phyloP scores from a whole-genome alignment of 2,329 filamentous ascomycete genomes.

The Alternaria viburni region DNA sequence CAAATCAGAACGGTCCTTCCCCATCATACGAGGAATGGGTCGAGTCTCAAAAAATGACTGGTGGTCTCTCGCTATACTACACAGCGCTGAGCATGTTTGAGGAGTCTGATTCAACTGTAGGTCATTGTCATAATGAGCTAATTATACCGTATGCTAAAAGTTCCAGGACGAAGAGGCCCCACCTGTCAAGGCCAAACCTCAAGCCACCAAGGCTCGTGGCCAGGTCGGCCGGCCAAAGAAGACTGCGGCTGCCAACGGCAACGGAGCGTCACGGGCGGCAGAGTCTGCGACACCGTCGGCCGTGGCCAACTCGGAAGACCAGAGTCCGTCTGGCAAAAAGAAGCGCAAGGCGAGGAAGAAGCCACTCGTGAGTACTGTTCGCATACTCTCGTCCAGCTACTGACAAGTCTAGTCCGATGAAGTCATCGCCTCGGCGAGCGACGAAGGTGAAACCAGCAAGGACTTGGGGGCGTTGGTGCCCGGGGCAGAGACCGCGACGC shows the following conservation, averaged over 20 bases:
- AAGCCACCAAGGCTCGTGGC: constrained; percentile 25
- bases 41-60: constrained; percentile 28
- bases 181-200: constrained; percentile 21
- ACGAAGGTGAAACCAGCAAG: constrained; percentile 27
- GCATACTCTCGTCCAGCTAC: background rate
- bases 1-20: constrained; percentile 23
- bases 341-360: constrained; percentile 38
- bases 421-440: constrained; percentile 38
- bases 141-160: constrained; percentile 22
- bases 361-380: constrained; percentile 27
- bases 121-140: constrained; percentile 10
- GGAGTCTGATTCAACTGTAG: constrained; percentile 37
- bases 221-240: constrained; percentile 34
- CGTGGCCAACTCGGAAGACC: constrained; percentile 25
- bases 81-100: constrained; percentile 38
- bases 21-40: constrained; percentile 43
- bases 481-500: constrained; percentile 16
- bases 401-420: constrained; percentile 37
- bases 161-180: constrained; percentile 34
- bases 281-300: constrained; percentile 24
- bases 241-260: constrained; percentile 33
- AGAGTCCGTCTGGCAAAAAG: constrained; percentile 33
- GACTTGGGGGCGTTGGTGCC: too few species aligned
- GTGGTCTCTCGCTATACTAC: constrained; percentile 40
- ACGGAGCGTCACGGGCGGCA: constrained; percentile 20